Evolutionary conservation across 306 rosid genomes (phyloP), one percentile per base, ranked within the genome.

Genomic region (Hippophae rhamnoides): DNA sequence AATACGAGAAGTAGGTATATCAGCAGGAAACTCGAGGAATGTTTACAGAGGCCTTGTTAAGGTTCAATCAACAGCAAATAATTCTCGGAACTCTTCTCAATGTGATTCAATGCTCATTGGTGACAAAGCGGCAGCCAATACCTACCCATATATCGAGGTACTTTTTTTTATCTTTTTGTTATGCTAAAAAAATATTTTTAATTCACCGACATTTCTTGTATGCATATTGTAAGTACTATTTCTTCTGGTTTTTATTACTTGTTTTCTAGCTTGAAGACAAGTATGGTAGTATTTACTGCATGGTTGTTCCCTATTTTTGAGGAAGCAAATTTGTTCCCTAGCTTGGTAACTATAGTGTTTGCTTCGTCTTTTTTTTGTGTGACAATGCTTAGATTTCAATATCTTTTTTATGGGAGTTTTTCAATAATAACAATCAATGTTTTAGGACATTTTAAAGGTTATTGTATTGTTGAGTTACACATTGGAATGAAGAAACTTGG

Each of bases 91-190:
- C 71, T 86, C 90, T 41, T 86, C 97, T 3, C 95, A 90, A 65
- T 90, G 97, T 60, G 97, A 90, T 73, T 90, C 97, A 9, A 86
- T 90, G 95, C 97, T 90, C 53, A 90, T 90, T 61, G 97, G 97
- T 41, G 97, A 90, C 62, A 73, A 8, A 11, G 97, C 94, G 6
- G 97, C 94, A 13, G 95, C 97, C 59, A 90, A 90, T 76, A 90
- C 97, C 9, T 90, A 90, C 63, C 97, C 95, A 2, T 86, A 84
- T 60, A 86, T 90, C 53, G 94, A 86, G 95, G 97, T 86, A 80
- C 38, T 65, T 26, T 50, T 44, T 10, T 45, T 26, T 40, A 4
- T 10, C 56, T 5, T 46, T 13, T 46, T 10, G 13, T 46, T 13
- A 2, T 46, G 50, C 13, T 46, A 46, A 8, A 13, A 49, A 8